Conservation (phyloP, 129 eudicot species). For the Pseudognaphalium luteoalbum region DNA sequence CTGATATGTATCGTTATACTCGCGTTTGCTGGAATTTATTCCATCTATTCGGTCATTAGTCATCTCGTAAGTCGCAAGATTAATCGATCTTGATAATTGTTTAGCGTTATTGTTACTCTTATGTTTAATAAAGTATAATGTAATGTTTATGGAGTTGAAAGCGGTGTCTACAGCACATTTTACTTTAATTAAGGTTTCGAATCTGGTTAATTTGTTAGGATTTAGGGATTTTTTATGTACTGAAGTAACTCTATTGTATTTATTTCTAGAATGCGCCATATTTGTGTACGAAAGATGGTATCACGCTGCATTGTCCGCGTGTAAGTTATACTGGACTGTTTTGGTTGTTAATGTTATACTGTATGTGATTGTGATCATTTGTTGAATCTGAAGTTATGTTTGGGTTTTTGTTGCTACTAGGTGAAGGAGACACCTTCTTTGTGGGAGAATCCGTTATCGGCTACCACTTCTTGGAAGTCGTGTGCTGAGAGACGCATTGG, state of each 20-base stretch:
- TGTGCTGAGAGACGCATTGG: constrained; percentile 82
- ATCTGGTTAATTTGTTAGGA: constrained; percentile 13
- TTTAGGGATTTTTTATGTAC: constrained; percentile 22
- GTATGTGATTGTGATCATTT: not conserved
- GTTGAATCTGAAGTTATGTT: constrained; percentile 16
- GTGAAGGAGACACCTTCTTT: constrained; percentile 88
- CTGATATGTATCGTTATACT: constrained; percentile 42
- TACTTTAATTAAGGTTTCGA: constrained; percentile 8
- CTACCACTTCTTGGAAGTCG: constrained; percentile 95
- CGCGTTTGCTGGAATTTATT: constrained; percentile 49
- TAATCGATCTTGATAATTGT: not conserved
- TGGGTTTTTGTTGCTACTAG: constrained; percentile 35
- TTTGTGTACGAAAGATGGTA: constrained; percentile 93
- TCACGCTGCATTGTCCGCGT: constrained; percentile 73
- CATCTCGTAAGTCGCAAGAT: constrained; percentile 50
- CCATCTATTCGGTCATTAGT: constrained; percentile 57
- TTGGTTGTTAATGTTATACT: constrained; percentile 11
- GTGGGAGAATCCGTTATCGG: constrained; percentile 97
- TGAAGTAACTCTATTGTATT: not conserved
- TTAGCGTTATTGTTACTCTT: not conserved
- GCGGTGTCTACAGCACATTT: not conserved
- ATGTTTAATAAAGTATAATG: not conserved
- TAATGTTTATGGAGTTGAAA: not conserved
- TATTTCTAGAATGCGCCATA: constrained; percentile 82
- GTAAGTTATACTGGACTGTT: constrained; percentile 45